phyloP scores from a whole-genome alignment of 306 rosid species.

The Chamaecrista fasciculata region DNA sequence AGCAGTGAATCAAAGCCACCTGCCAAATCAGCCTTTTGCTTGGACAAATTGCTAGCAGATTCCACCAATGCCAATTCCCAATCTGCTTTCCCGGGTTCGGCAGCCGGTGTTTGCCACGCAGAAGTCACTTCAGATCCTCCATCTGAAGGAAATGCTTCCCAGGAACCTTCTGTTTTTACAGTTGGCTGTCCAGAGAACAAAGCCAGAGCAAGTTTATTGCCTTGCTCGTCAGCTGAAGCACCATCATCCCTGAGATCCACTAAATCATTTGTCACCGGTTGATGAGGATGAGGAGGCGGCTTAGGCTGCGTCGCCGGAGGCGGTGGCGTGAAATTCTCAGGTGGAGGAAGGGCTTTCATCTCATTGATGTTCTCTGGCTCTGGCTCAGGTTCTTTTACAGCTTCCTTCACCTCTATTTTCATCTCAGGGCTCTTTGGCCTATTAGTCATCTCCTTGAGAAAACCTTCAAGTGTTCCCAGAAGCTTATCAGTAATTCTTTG shows the following conservation, averaged over 20 bases:
- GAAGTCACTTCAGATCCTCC: conserved; percentile 65
- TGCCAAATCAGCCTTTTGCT: conserved; percentile 65
- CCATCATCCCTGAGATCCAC: conserved; percentile 66
- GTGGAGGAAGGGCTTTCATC: conserved; percentile 77
- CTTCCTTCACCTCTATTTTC: conserved; percentile 40
- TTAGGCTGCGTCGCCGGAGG: conserved; percentile 25
- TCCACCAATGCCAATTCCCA: conserved; percentile 92
- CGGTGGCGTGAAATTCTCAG: conserved; percentile 47
- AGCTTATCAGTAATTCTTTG: conserved; percentile 63
- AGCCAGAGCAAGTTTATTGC: conserved; percentile 70
- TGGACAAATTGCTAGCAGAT: conserved; percentile 51
- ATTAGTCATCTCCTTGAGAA: conserved; percentile 55
- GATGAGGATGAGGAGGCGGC: conserved; percentile 32
- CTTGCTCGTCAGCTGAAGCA: conserved; percentile 74
- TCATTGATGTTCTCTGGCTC: conserved; percentile 43
- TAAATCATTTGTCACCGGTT: conserved; percentile 51
- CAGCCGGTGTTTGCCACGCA: conserved; percentile 80
- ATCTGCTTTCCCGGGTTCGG: conserved; percentile 70
- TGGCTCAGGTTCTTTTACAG: conserved; percentile 30
- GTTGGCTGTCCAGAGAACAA: conserved; percentile 56
- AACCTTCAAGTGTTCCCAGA: conserved; percentile 66
- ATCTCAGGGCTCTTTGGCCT: conserved; percentile 48
- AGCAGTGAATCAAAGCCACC: conserved; percentile 81
- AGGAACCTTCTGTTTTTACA: conserved; percentile 52
- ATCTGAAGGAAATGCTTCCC: conserved; percentile 74